Evolutionary conservation across 2,329 filamentous ascomycete species (phyloP).

Genomic region (Diplocarpon rosae): DNA sequence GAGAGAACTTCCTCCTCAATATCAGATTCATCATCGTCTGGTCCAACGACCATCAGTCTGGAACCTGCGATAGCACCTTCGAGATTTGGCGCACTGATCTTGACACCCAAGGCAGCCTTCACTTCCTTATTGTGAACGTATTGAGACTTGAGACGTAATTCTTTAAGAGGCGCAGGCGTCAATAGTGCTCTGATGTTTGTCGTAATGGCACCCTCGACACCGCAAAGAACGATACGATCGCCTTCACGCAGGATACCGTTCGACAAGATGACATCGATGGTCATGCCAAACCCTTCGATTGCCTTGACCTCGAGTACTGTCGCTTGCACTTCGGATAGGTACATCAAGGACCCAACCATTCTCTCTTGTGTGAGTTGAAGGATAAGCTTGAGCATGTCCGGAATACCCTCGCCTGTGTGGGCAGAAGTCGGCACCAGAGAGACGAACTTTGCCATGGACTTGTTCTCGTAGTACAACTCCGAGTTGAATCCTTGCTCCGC

Average conservation of each 20-base stretch:
- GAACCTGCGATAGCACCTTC: slow-evolving; percentile 96
- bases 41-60: slow-evolving; percentile 83
- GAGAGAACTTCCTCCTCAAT: slow-evolving; percentile 93
- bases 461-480: slow-evolving; percentile 95
- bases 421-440: slow-evolving; percentile 97
- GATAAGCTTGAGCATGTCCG: slow-evolving; percentile 96
- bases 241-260: slow-evolving; percentile 93
- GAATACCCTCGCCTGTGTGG: slow-evolving; percentile 97
- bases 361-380: slow-evolving; percentile 87
- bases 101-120: slow-evolving; percentile 96
- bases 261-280: slow-evolving; percentile 91
- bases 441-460: slow-evolving; percentile 86
- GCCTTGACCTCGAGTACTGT: slow-evolving; percentile 98
- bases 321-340: slow-evolving; percentile 92
- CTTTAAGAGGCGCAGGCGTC: slow-evolving; percentile 85
- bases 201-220: slow-evolving; percentile 89
- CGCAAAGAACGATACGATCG: slow-evolving; percentile 88
- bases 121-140: slow-evolving; percentile 99
- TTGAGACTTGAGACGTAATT: slow-evolving; percentile 85
- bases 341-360: slow-evolving; percentile 97
- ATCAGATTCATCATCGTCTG: slow-evolving; percentile 93
- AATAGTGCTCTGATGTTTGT: slow-evolving; percentile 92
- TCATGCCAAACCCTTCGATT: slow-evolving; percentile 97
- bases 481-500: slow-evolving; percentile 97
- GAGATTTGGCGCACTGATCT: slow-evolving; percentile 92